Conservation (phyloP, 352 stramenopile species). For the Phytophthora palmivora region DNA sequence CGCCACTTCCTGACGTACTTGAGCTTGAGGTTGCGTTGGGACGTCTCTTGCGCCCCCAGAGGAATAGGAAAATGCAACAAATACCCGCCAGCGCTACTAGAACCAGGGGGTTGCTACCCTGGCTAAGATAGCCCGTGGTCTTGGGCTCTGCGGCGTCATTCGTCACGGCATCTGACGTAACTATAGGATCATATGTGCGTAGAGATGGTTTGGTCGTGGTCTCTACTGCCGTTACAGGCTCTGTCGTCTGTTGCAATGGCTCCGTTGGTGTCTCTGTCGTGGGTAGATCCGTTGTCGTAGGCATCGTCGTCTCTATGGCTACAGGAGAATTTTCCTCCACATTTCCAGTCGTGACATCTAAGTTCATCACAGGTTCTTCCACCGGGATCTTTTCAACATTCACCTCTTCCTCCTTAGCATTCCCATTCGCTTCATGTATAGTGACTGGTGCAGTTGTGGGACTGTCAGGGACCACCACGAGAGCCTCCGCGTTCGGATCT, state of each 20-base stretch:
- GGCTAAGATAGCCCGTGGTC: slow-evolving; percentile 35
- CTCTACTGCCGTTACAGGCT: slow-evolving; percentile 11
- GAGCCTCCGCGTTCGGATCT: slow-evolving; percentile 6
- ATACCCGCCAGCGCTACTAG: slow-evolving; percentile 49
- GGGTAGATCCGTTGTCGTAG: too few species aligned
- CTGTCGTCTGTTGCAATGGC: slow-evolving; percentile 1
- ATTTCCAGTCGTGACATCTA: slow-evolving; percentile 10
- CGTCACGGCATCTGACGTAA: slow-evolving; percentile 29
- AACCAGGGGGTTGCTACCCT: slow-evolving; percentile 53
- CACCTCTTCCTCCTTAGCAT: not conserved
- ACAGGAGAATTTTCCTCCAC: slow-evolving; percentile 7
- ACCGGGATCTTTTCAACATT: not conserved
- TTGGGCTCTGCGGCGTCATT: slow-evolving; percentile 12
- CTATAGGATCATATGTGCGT: slow-evolving; percentile 34
- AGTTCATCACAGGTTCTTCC: slow-evolving; percentile 7
- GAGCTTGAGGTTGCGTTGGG: slow-evolving; percentile 19
- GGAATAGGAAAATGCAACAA: slow-evolving; percentile 64
- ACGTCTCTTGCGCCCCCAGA: slow-evolving; percentile 63
- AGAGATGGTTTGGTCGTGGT: slow-evolving; percentile 43
- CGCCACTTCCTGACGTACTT: slow-evolving; percentile 10
- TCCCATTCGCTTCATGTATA: not conserved
- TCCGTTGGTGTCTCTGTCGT: too few species aligned
- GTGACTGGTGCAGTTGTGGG: not conserved
- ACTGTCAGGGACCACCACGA: slow-evolving; percentile 12
- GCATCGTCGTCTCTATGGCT: not conserved